phyloP scores from a whole-genome alignment of 805 yeast species.

The Pichia thaimueangensis region DNA sequence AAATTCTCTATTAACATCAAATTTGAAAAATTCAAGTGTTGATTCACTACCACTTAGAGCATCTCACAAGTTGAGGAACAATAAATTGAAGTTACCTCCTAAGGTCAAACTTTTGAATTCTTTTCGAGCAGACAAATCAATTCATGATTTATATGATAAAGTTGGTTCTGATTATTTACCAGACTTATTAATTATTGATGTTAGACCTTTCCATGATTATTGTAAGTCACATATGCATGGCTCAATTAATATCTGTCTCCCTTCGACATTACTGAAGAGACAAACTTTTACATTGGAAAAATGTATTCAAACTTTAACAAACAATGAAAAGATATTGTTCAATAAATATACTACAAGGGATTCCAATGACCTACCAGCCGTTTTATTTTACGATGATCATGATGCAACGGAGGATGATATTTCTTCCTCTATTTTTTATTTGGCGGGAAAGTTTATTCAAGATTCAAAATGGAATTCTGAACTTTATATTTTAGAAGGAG shows the following conservation, averaged over 20 bases:
- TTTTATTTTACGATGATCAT: conserved; percentile 47
- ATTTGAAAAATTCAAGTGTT: conserved; percentile 3
- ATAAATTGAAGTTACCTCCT: conserved; percentile 18
- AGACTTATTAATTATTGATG: conserved; percentile 55
- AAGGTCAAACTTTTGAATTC: conserved; percentile 18
- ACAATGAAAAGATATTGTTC: conserved; percentile 41
- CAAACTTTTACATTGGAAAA: conserved; percentile 59
- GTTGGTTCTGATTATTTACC: conserved; percentile 23
- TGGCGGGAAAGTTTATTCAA: conserved; percentile 42
- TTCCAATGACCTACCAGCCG: conserved; percentile 31
- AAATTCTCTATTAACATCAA: background rate
- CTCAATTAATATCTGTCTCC: conserved; percentile 75
- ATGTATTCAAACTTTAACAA: conserved; percentile 56
- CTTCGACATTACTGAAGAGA: conserved; percentile 81
- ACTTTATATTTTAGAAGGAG: conserved; percentile 37
- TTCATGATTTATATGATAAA: conserved; percentile 16
- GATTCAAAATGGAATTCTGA: conserved; percentile 34
- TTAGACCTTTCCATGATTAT: conserved; percentile 74
- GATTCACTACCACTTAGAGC: conserved; percentile 14
- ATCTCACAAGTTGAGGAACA: conserved; percentile 18
- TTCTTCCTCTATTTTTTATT: conserved; percentile 37
- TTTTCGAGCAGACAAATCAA: conserved; percentile 16
- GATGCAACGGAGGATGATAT: conserved; percentile 28
- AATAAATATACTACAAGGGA: conserved; percentile 30
- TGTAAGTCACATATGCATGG: conserved; percentile 48